phyloP scores from a whole-genome alignment of 306 rosid genomes.

The Lathyrus sativus region DNA sequence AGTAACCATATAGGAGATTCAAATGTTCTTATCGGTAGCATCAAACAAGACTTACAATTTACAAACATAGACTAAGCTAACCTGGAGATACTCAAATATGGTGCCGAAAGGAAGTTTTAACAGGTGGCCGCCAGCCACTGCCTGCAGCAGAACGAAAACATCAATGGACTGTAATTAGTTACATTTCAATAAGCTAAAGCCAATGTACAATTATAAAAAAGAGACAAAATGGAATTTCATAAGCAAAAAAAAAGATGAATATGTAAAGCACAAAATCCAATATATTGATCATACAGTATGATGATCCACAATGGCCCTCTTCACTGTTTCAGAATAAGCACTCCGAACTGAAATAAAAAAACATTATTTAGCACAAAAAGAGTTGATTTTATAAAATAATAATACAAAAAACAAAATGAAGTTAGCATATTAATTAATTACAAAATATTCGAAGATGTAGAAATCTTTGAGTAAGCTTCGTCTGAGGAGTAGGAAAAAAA shows the following conservation, averaged over 20 bases:
- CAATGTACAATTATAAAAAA: conserved; percentile 5
- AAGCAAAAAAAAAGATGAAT: conserved; percentile 8
- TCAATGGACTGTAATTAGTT: conserved; percentile 21
- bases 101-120: conserved; percentile 82
- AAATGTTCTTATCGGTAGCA: conserved; percentile 19
- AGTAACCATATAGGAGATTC: conserved; percentile 6
- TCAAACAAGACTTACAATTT: conserved; percentile 16
- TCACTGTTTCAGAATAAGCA: conserved; percentile 73
- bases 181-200: conserved; percentile 27
- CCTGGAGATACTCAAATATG: conserved; percentile 98
- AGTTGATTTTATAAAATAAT: conserved; percentile 16
- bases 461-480: conserved; percentile 13
- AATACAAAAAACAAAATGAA: conserved; percentile 17
- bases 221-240: conserved; percentile 23
- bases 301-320: conserved; percentile 63
- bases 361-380: conserved; percentile 36
- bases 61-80: conserved; percentile 40
- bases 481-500: background rate
- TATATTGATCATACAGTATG: conserved; percentile 63
- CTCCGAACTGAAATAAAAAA: conserved; percentile 57
- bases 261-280: conserved; percentile 30
- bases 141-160: conserved; percentile 57
- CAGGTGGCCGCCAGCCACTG: conserved; percentile 60
- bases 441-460: conserved; percentile 10
- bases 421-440: conserved; percentile 14